Evolutionary conservation across 805 yeast species (phyloP), one percentile per base, ranked within the genome.

Genomic region (Cyberlindnera euphorbiiphila): DNA sequence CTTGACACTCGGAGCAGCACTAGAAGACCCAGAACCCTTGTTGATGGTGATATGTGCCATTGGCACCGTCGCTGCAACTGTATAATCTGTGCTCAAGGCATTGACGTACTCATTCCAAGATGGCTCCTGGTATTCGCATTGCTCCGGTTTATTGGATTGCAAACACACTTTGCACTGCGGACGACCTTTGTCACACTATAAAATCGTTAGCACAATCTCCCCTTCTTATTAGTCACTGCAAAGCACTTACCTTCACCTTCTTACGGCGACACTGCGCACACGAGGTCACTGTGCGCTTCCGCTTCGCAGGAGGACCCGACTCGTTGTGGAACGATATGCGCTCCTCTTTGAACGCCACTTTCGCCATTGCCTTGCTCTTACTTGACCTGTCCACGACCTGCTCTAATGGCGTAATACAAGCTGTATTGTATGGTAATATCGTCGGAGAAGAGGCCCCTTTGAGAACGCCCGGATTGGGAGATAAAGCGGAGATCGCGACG

Each of bases 81-180:
- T 36, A 25, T 53, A 54, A 29, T 53, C 42, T 1, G 34, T 23
- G 9, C 38, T 32, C 2, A 43, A 17, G 6, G 38, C 17, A 8
- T 17, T 34, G 10, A 62, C 47, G 16, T 63, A 71, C 42, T 81
- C 53, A 53, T 66, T 75, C 81, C 81, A 75, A 16, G 69, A 64
- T 24, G 78, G 81, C 45, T 73, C 78, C 50, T 73, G 64, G 45
- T 74, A 75, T 21, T 65, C 66, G 39, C 80, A 74, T 13, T 66
- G 53, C 42, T 67, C 72, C 9, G 65, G 65, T 9, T 66, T 71
- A 2, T 72, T 74, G 20, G 72, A 65, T 48, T 71, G 72, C 17
- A 61, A 54, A 57, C 81, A 75, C 45, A 68, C 74, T 6, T 66
- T 61, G 52, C 81, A 75, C 36, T 68, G 70, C 1, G 81, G 81